Evolutionary conservation across 2,329 filamentous ascomycete genomes (phyloP), one percentile per base, ranked within the genome.

Genomic region (Aspergillus versicolor): DNA sequence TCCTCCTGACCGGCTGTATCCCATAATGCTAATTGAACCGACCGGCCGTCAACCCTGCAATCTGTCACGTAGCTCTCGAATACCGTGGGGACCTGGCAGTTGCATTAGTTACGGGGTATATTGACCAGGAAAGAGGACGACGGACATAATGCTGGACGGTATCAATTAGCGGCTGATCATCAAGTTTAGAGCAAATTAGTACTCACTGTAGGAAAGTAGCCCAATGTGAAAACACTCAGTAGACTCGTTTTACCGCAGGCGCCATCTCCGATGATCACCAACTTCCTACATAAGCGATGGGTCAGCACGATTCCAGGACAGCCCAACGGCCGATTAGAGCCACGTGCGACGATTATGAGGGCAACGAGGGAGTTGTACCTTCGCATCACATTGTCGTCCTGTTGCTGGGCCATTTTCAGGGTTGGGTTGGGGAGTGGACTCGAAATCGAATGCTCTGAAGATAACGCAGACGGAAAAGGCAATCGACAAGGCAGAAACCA

Each of bases 21-120:
- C 94, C 94, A 99, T 68, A 99, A 81, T 51, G 94, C 94, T 62
- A 99, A 83, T 79, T 99, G 94, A 40, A 99, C 94, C n/a, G 91
- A 96, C 75, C 96, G 96, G 70, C 94, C 94, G 73, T 99, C 94
- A 59, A 99, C 94, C 79, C 93, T 85, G 77, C 94, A 99, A 79
- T 99, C 94, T 67, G 94, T 99, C 63, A 99, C 94, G 71, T 99
- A 99, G 79, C 99, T 99, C 74, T 99, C 94, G 76, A 99, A 99
- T 38, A 99, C 94, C 46, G 94, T 99, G 1, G 94, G 94, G 51
- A 96, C 92, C 88, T 92, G 63, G 43, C 50, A 42, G 54, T 57
- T 57, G 41, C 50, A 54, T 63, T 54, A 61, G 61, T 48, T 58
- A 22, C 22, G 42, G 32, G 42, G 24, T 13, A 44, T 15, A 54